Evolutionary conservation across 2,329 filamentous ascomycete genomes (phyloP).

Genomic region (Fusarium sublunatum): DNA sequence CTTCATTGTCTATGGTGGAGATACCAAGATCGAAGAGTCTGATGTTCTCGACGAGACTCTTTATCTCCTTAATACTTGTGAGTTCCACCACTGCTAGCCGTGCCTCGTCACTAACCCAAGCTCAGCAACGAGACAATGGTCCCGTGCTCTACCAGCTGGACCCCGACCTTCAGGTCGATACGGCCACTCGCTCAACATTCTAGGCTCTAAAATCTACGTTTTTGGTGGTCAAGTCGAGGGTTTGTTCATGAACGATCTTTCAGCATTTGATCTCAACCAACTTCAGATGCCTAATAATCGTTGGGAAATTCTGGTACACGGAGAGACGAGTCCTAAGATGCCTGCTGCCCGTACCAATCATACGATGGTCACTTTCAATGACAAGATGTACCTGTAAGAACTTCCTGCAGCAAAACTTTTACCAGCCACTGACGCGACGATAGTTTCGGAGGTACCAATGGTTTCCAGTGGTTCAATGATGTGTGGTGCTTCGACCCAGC

Average conservation of each 20-base stretch:
- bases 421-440: conserved; percentile 21
- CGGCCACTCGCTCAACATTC: conserved; percentile 94
- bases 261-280: conserved; percentile 95
- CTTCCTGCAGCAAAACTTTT: neutral
- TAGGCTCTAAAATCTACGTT: conserved; percentile 96
- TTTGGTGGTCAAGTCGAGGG: conserved; percentile 98
- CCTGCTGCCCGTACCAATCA: conserved; percentile 96
- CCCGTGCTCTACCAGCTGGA: conserved; percentile 87
- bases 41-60: conserved; percentile 94
- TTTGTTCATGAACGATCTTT: conserved; percentile 96
- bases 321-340: conserved; percentile 64
- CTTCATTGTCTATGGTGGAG: conserved; percentile 98
- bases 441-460: conserved; percentile 97
- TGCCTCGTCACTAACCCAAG: conserved; percentile 31
- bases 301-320: conserved; percentile 90
- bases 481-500: conserved; percentile 95
- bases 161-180: conserved; percentile 90
- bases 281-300: conserved; percentile 90
- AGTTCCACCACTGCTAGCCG: conserved; percentile 53
- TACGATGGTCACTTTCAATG: conserved; percentile 88
- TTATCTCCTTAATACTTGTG: conserved; percentile 97
- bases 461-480: conserved; percentile 97
- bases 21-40: conserved; percentile 95
- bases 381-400: conserved; percentile 90
- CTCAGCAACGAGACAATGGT: conserved; percentile 96